phyloP scores from a whole-genome alignment of 805 yeast species.

The Aciculoconidium aculeatum region DNA sequence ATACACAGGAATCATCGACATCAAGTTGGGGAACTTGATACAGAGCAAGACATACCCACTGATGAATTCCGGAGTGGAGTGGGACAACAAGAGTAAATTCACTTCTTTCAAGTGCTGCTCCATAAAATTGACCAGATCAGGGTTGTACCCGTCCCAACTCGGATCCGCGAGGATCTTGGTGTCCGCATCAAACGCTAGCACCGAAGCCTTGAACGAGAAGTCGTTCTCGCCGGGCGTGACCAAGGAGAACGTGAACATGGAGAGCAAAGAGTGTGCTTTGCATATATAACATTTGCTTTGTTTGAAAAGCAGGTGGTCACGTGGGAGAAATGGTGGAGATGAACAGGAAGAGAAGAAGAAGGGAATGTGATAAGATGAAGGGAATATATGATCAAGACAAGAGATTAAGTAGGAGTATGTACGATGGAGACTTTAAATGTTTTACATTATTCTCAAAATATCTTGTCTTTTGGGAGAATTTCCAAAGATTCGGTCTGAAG shows the following conservation, averaged over 20 bases:
- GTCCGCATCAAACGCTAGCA: constrained; percentile 51
- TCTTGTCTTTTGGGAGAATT: no score
- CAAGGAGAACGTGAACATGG: constrained; percentile 6
- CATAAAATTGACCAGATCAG: constrained; percentile 27
- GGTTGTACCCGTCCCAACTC: constrained; percentile 57
- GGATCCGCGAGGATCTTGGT: constrained; percentile 64
- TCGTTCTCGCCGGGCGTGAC: constrained; percentile 9
- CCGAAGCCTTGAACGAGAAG: constrained; percentile 38
- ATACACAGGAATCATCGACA: constrained; percentile 65
- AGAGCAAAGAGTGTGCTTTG: no score
- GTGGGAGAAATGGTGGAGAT: no score
- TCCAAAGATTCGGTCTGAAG: no score
- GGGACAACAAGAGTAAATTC: constrained; percentile 77
- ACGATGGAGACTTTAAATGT: no score
- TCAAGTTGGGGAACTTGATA: constrained; percentile 47
- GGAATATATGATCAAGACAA: no score
- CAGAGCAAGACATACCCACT: constrained; percentile 76
- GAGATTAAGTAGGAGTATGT: no score
- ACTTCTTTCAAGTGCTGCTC: constrained; percentile 36
- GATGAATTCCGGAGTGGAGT: constrained; percentile 70
- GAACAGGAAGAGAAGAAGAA: no score
- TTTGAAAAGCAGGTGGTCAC: no score
- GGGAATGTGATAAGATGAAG: no score
- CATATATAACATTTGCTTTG: no score
- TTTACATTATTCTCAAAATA: no score